Conservation (phyloP, 352 stramenopile genomes). For the Globisporangium apiculatum region DNA sequence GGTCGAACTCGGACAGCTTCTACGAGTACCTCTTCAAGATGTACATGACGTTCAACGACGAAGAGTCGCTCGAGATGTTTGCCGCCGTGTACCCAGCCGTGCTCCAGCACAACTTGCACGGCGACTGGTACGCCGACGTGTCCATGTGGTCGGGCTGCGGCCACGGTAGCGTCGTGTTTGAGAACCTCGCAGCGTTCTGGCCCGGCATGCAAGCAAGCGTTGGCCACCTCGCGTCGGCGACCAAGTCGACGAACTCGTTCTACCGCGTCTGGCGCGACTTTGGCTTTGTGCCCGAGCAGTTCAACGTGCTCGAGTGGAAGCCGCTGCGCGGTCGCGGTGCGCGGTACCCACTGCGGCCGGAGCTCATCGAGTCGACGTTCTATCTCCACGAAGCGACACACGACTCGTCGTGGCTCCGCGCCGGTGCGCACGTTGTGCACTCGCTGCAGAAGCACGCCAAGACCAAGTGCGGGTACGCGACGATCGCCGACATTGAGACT, state of each 20-base stretch:
- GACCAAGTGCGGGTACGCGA: conserved; percentile 92
- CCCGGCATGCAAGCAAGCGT: conserved; percentile 94
- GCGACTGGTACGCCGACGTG: conserved; percentile 83
- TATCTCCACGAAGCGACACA: conserved; percentile 91
- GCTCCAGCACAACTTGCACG: conserved; percentile 61
- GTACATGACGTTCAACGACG: conserved; percentile 92
- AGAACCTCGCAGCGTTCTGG: conserved; percentile 95
- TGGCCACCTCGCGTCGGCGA: conserved; percentile 81
- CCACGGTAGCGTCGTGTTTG: conserved; percentile 47
- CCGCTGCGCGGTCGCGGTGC: conserved; percentile 44
- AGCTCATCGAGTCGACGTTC: conserved; percentile 97
- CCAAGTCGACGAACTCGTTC: conserved; percentile 91
- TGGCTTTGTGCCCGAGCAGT: conserved; percentile 95
- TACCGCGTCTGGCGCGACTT: conserved; percentile 94
- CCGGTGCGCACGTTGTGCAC: conserved; percentile 73
- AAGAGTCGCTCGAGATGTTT: conserved; percentile 91
- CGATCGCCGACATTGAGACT: conserved; percentile 78
- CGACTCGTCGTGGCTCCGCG: conserved; percentile 75
- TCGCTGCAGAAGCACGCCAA: conserved; percentile 89
- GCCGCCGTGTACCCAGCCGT: conserved; percentile 60
- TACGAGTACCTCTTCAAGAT: conserved; percentile 98
- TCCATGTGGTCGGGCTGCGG: conserved; percentile 75
- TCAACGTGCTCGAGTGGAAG: conserved; percentile 85
- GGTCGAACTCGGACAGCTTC: conserved; percentile 96
- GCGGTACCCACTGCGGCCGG: conserved; percentile 93